phyloP scores from a whole-genome alignment of 2,329 filamentous ascomycete species.

The Cytospora chrysosperma region DNA sequence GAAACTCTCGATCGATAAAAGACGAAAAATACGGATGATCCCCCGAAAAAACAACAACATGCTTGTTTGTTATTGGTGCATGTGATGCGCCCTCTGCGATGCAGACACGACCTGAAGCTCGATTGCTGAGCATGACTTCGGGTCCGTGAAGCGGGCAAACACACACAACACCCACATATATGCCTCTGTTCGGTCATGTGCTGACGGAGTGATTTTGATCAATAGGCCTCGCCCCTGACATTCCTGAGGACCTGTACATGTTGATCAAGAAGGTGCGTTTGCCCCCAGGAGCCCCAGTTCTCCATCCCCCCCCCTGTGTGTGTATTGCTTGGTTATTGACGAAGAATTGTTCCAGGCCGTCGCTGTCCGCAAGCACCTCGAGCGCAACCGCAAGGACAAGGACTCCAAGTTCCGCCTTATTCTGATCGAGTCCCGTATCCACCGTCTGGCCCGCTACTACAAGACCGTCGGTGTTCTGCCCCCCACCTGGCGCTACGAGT shows the following conservation, averaged over 20 bases:
- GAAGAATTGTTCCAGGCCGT: conserved; percentile 66
- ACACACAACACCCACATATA: conserved; percentile 31
- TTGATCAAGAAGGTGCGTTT: conserved; percentile 94
- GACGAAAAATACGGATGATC: neutral
- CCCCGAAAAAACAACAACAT: neutral
- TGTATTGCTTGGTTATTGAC: neutral
- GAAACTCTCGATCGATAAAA: neutral
- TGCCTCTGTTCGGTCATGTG: conserved; percentile 87
- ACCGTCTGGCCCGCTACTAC: conserved; percentile 98
- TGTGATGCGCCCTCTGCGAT: conserved; percentile 16
- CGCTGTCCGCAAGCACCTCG: conserved; percentile 99
- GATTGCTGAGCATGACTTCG: conserved; percentile 15
- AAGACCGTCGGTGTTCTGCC: conserved; percentile 85
- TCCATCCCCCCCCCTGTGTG: neutral
- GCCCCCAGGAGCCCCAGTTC: neutral
- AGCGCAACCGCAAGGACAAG: conserved; percentile 99
- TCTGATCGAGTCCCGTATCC: conserved; percentile 99
- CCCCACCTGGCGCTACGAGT: conserved; percentile 99
- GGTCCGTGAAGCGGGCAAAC: conserved; percentile 20
- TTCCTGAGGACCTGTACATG: conserved; percentile 99
- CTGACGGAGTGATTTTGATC: conserved; percentile 84
- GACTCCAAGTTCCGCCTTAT: conserved; percentile 99
- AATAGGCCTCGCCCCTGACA: conserved; percentile 95
- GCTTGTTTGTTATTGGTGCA: neutral
- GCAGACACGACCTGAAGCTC: conserved; percentile 31